Base-by-base conservation (phyloP, 2,329 filamentous ascomycete genomes). In the Apiospora marii region DNA sequence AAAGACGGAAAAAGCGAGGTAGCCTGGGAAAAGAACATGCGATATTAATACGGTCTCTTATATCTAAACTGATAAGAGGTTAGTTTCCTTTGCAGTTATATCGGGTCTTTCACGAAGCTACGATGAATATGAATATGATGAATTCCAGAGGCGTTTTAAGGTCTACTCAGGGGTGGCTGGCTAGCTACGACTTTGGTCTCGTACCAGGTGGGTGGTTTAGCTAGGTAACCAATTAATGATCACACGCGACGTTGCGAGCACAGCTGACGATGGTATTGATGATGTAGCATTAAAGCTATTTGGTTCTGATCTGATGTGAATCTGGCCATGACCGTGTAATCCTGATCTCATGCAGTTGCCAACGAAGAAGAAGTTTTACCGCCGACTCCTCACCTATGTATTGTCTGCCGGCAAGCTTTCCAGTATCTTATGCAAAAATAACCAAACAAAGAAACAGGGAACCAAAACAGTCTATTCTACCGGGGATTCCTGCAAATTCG, bases 401-500 rank as follows among this genome's bases (percentile, higher is more conserved):
- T 64, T 30, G 12, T n/a, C 34, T 64, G 58, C 22, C 19, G 58
- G 58, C 58, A 41, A 64, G 34, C 58, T 22, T 41, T 64, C 34
- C 58, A 41, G 58, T 13, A n/a, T 64, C 58, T 64, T 64, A 64
- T 64, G 58, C 58, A 64, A 64, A 64, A 64, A 4, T 4, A 30
- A n/a, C 8, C 8, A 24, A 51, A 49, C 22, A 19, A 61, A 64
- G 58, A 41, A 64, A 41, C 19, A 64, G 58, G 58, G 34, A 64
- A 64, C 58, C 58, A 64, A 64, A 41, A 64, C 58, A 64, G 58
- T 64, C 58, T 64, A 64, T 37, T 64, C 58, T 64, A 64, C 58
- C 58, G 22, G 58, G 58, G 58, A 61, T 61, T 64, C 58, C 58
- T 64, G 22, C 58, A 64, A 64, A 41, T 64, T 64, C 58, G 58